Evolutionary conservation across 257 asterid genomes (phyloP), one percentile per base, ranked within the genome.

Genomic region (Penstemon barbatus): DNA sequence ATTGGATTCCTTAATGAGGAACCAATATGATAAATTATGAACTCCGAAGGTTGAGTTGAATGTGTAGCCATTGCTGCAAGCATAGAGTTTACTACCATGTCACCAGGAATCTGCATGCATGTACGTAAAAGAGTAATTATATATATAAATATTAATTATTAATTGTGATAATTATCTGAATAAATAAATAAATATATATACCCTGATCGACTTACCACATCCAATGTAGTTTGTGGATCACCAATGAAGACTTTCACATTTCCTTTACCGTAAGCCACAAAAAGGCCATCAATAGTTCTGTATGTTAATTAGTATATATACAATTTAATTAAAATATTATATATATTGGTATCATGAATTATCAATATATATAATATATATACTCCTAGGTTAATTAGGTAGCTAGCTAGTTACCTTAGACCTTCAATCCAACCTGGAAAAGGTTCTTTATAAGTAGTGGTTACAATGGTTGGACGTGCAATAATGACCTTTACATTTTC

Each of bases 371-470:
- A n/a, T 15, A 15, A 0, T 15, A 15, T 15, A 15, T 15, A 15
- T 15, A 15, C 18, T 15, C 18, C 18, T 15, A 15, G 18, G 18
- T n/a, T 15, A 15, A 0, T 0, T 15, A 15, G 18, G 18, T 15
- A 15, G 18, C 0, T 15, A 15, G 18, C 0, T 9, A 48, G 53
- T 0, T 25, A 74, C 79, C 74, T 68, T 15, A 68, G 0, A 7
- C 74, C 74, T 62, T 74, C 79, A 4, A 62, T 60, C 79, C 79
- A 74, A 8, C 75, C 79, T 0, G 79, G 79, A 36, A 68, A 68
- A 0, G 75, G 79, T 15, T 74, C 79, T 18, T 11, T 44, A 4
- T 45, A 74, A 7, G 79, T 74, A 54, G 75, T 68, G 10, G 70
- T 61, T 5, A 71, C 53, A 33, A 71, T 71, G 13, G 70, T 61